Evolutionary conservation across 305 asterid genomes (phyloP).

Genomic region (Nicotiana rustica): DNA sequence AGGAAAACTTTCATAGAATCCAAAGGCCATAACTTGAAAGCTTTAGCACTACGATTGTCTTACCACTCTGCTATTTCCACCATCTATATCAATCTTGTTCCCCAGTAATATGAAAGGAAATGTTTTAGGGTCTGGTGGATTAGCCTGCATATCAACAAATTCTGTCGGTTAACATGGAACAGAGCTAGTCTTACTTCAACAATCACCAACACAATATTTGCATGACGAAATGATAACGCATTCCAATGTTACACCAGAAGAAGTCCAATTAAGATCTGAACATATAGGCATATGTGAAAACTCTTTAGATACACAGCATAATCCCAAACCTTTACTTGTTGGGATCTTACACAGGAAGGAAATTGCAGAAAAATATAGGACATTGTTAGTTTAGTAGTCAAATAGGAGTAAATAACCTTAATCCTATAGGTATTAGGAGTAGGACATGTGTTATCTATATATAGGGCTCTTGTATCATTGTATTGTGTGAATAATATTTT

Average conservation of each 20-base stretch:
- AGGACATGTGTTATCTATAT: too few species aligned
- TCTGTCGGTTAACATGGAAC: constrained; percentile 26
- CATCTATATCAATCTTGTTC: constrained; percentile 94
- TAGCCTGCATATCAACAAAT: constrained; percentile 72
- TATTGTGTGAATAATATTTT: too few species aligned
- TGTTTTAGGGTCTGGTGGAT: constrained; percentile 80
- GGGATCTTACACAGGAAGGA: not conserved
- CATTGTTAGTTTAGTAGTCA: too few species aligned
- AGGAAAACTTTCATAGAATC: constrained; percentile 7
- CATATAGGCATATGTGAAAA: not conserved
- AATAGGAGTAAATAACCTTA: too few species aligned
- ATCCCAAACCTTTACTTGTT: not conserved
- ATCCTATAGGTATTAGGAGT: too few species aligned
- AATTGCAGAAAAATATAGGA: too few species aligned
- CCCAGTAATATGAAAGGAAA: constrained; percentile 95
- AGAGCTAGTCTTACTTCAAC: not conserved
- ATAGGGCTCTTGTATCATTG: too few species aligned
- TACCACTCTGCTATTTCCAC: constrained; percentile 99
- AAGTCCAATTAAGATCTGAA: not conserved
- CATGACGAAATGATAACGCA: constrained; percentile 12
- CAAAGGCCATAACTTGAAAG: constrained; percentile 12
- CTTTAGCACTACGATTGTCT: constrained; percentile 40
- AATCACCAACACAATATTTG: constrained; percentile 29
- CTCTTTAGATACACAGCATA: not conserved
- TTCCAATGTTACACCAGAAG: not conserved